Conservation (phyloP, 1,284 basidiomycete species). For the Sanguinoderma infundibulare region DNA sequence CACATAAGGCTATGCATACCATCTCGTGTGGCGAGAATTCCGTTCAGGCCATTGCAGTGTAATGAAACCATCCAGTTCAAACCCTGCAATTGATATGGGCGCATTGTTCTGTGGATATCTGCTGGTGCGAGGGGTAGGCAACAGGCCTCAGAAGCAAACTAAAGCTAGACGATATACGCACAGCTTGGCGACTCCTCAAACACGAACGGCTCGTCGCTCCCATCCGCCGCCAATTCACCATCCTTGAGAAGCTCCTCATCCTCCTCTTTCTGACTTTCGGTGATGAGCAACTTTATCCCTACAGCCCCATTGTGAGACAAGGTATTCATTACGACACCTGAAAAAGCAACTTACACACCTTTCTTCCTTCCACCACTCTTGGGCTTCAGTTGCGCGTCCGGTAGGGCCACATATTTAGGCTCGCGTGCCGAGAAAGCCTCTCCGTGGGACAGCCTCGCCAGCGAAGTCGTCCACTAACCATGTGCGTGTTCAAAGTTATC, state of each 20-base stretch:
- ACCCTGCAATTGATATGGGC: constrained; percentile 95
- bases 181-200: constrained; percentile 93
- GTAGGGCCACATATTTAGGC: constrained; percentile 90
- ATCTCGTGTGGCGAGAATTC: constrained; percentile 95
- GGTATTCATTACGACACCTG: neutral
- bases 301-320: neutral
- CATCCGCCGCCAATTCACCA: constrained; percentile 78
- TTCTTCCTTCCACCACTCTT: constrained; percentile 85
- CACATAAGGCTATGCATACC: constrained; percentile 49
- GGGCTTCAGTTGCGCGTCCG: constrained; percentile 84
- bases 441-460: too few relatives aligned
- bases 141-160: neutral
- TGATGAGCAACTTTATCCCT: constrained; percentile 82
- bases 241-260: constrained; percentile 95
- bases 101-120: constrained; percentile 92
- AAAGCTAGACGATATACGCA: too few relatives aligned
- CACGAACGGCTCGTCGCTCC: constrained; percentile 86
- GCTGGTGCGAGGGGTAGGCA: constrained; percentile 5
- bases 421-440: too few relatives aligned
- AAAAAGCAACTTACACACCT: constrained; percentile 55
- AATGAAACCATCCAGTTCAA: constrained; percentile 97
- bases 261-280: constrained; percentile 97
- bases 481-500: too few relatives aligned
- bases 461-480: too few relatives aligned
- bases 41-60: constrained; percentile 92